These are phyloP conservation scores for Lolium rigidum DNA, from an alignment of 176 grass and related monocot species.

Conservation along the genomic window DNA sequence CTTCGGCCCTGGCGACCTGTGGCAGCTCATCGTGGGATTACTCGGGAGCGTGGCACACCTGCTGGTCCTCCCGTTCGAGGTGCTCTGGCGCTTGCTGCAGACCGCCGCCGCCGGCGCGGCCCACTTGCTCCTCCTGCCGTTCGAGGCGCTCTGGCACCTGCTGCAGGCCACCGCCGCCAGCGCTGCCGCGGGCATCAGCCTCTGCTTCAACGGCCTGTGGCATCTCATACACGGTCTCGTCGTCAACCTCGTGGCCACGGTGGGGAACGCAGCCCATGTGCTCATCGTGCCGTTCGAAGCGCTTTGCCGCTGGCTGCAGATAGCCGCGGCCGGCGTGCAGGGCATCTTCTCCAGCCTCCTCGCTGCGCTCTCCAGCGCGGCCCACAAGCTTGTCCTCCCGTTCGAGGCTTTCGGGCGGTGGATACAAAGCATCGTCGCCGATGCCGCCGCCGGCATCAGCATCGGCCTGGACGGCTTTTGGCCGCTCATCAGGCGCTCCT, in stretches of 20 bases:
- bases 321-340: not conserved
- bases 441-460: not conserved
- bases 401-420: not conserved
- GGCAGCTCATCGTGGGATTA: constrained; percentile 28
- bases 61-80: constrained; percentile 3
- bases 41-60: not conserved
- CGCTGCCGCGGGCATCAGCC: not conserved
- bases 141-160: constrained; percentile 13
- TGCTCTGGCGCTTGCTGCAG: not conserved
- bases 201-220: not conserved
- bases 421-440: not conserved
- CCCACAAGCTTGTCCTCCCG: not conserved
- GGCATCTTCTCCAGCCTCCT: not conserved
- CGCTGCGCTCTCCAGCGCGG: not conserved
- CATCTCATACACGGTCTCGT: not conserved
- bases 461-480: not conserved
- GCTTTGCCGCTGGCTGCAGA: not conserved
- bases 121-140: constrained; percentile 5
- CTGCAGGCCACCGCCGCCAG: not conserved
- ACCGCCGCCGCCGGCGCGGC: not conserved
- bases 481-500: not conserved
- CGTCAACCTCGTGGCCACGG: not conserved
- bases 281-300: not conserved
- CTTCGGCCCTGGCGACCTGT: constrained; percentile 27
- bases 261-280: not conserved